A percentile compares a stretch with the other conserved stretches of the same genome.
These are phyloP conservation scores for Irpex sp. DNA, from an alignment of 1,284 basidiomycete species.

Conservation along the genomic window DNA sequence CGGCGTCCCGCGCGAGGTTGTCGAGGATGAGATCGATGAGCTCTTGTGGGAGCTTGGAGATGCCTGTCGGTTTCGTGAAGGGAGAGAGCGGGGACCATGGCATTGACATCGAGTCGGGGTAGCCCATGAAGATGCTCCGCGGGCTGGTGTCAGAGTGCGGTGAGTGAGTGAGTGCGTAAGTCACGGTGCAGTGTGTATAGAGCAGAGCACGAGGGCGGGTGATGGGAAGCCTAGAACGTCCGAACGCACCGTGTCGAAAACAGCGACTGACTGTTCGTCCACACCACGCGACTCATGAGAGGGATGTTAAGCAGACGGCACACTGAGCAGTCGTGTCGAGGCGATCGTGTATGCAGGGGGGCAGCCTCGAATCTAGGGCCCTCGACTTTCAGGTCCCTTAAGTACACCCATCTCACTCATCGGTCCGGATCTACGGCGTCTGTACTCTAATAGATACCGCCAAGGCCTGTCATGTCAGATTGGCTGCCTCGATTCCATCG, in stretches of 20 bases:
- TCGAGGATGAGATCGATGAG: slow-evolving; percentile 12
- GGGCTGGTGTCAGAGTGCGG: background rate
- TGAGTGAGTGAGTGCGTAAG: background rate
- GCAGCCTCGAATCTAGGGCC: background rate
- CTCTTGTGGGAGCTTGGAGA: slow-evolving; percentile 13
- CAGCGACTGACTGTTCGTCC: too few relatives aligned
- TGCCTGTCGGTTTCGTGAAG: background rate
- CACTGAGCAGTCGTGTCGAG: too few relatives aligned
- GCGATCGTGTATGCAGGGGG: too few relatives aligned
- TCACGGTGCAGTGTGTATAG: background rate
- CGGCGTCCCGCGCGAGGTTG: slow-evolving; percentile 2
- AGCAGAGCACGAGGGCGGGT: too few relatives aligned
- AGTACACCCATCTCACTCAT: background rate
- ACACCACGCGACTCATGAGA: too few relatives aligned
- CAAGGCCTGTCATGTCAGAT: background rate
- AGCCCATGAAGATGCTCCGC: background rate
- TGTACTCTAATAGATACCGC: background rate
- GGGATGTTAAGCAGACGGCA: too few relatives aligned
- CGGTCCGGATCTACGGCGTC: background rate
- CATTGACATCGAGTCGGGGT: background rate
- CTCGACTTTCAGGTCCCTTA: background rate
- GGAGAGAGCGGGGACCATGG: too few relatives aligned
- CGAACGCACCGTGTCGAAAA: too few relatives aligned
- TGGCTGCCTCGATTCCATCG: background rate
- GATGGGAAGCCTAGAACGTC: too few relatives aligned